These are phyloP conservation scores for Starmerella roubikii DNA, from an alignment of 805 yeast species.

Conservation along the genomic window DNA sequence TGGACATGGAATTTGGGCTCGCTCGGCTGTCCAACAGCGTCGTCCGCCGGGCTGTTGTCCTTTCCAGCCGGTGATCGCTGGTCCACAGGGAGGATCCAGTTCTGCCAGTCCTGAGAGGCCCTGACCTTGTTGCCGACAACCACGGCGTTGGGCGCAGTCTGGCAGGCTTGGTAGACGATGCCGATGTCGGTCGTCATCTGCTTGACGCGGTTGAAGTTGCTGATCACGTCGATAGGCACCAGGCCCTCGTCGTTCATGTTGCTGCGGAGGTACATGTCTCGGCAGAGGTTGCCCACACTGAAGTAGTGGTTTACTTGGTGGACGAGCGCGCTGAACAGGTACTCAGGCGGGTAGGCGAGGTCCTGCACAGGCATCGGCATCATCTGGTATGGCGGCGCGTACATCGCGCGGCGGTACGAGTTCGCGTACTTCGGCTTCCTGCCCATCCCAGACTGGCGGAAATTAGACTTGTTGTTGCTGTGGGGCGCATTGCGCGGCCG, in stretches of 20 bases:
- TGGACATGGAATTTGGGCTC: slow-evolving; percentile 26
- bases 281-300: slow-evolving; percentile 70
- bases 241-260: slow-evolving; percentile 71
- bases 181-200: slow-evolving; percentile 44
- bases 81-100: slow-evolving; percentile 53
- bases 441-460: slow-evolving; percentile 3
- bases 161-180: slow-evolving; percentile 42
- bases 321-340: slow-evolving; percentile 25
- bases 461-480: not conserved
- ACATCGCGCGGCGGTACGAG: slow-evolving; percentile 5
- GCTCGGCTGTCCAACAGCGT: slow-evolving; percentile 15
- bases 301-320: slow-evolving; percentile 82
- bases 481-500: not conserved
- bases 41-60: slow-evolving; percentile 27
- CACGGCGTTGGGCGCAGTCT: slow-evolving; percentile 41
- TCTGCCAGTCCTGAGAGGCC: slow-evolving; percentile 41
- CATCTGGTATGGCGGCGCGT: slow-evolving; percentile 1
- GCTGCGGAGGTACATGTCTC: slow-evolving; percentile 69
- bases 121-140: slow-evolving; percentile 44
- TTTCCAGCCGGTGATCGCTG: slow-evolving; percentile 36
- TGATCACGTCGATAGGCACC: slow-evolving; percentile 47
- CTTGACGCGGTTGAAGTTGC: slow-evolving; percentile 64
- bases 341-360: slow-evolving; percentile 3
- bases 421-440: slow-evolving; percentile 4
- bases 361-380: slow-evolving; percentile 3